Conservation (phyloP, 495 filamentous ascomycete genomes). For the Penicillium roqueforti region DNA sequence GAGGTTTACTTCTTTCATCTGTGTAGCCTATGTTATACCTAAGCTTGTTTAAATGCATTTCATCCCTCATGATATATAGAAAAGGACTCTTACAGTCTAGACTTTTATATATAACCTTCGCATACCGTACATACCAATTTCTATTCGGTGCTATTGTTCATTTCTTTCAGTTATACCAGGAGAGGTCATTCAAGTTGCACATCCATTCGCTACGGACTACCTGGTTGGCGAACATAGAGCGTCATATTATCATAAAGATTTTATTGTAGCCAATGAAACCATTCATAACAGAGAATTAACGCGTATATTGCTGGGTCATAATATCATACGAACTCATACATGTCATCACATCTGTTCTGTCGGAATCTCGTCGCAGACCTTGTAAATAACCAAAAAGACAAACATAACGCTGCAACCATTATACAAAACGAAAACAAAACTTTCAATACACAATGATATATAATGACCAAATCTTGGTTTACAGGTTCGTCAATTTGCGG, state of each 20-base stretch:
- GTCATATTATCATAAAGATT: no score
- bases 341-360: not conserved
- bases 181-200: no score
- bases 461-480: not conserved
- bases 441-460: not conserved
- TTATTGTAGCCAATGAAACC: no score
- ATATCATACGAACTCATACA: not conserved
- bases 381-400: not conserved
- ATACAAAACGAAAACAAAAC: not conserved
- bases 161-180: no score
- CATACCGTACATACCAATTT: no score
- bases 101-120: no score
- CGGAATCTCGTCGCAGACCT: not conserved
- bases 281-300: not conserved
- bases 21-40: not conserved
- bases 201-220: no score
- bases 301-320: not conserved
- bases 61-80: no score
- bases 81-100: no score
- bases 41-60: no score
- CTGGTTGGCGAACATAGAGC: no score
- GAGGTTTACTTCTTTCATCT: not conserved
- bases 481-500: conserved; percentile 42
- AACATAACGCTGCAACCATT: not conserved
- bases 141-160: no score